phyloP scores from a whole-genome alignment of 2,329 filamentous ascomycete species.

The Xylariaceae sp. region DNA sequence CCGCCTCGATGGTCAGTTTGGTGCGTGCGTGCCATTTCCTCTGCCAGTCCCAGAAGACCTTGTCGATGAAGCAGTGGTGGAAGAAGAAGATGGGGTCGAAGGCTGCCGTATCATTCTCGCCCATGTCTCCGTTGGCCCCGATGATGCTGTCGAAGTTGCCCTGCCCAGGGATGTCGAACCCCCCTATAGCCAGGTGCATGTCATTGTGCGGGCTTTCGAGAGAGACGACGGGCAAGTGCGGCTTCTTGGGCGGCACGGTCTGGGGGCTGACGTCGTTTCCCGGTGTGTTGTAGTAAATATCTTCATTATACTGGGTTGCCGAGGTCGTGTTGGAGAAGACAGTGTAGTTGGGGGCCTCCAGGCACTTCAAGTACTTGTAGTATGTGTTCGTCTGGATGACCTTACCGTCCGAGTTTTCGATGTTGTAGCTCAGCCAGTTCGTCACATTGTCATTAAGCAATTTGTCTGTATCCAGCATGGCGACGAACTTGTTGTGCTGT shows the following conservation, averaged over 20 bases:
- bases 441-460: constrained; percentile 2
- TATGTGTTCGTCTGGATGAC: neutral
- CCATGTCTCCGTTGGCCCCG: constrained; percentile 9
- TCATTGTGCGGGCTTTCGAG: constrained; percentile 1
- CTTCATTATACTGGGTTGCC: constrained; percentile 7
- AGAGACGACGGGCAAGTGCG: neutral
- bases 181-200: neutral
- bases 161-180: neutral
- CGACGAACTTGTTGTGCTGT: neutral
- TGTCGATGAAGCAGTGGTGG: constrained; percentile 12
- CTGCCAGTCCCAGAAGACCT: constrained; percentile 1
- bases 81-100: constrained; percentile 15
- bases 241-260: too few relatives aligned
- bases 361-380: constrained; percentile 3
- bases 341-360: constrained; percentile 16
- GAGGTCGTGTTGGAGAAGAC: constrained; percentile 18
- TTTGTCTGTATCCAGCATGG: neutral
- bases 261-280: too few relatives aligned
- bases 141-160: neutral
- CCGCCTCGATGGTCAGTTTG: neutral
- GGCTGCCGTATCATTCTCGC: constrained; percentile 6
- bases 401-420: constrained; percentile 1
- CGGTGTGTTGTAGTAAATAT: too few relatives aligned
- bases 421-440: constrained; percentile 6
- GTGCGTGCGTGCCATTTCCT: neutral